A percentile compares a stretch with the other conserved stretches of the same genome.
These are phyloP conservation scores for Fraxinus sp. DNA, from an alignment of 305 asterid genomes.

Conservation along the genomic window DNA sequence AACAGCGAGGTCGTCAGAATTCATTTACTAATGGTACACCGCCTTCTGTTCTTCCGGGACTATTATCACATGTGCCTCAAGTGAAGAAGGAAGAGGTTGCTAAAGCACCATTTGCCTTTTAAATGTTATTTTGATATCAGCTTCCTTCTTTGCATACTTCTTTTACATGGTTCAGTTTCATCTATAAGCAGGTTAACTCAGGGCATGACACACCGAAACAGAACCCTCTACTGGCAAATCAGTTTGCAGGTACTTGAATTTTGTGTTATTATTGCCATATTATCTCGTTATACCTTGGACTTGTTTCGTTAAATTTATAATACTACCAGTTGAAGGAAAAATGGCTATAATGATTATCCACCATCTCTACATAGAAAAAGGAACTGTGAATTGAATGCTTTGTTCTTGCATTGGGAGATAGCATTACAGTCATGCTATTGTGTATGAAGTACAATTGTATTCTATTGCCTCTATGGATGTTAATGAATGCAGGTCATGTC, in stretches of 20 bases:
- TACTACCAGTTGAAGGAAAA: not conserved
- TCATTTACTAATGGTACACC: constrained; percentile 41
- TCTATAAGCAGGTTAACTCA: constrained; percentile 39
- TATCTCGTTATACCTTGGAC: not conserved
- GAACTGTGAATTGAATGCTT: not conserved
- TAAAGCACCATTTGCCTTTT: constrained; percentile 9
- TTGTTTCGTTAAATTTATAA: constrained; percentile 12
- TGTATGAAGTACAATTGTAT: not conserved
- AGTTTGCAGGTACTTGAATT: constrained; percentile 42
- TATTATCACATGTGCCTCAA: constrained; percentile 36
- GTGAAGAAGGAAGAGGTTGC: constrained; percentile 64
- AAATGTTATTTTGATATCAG: constrained; percentile 1
- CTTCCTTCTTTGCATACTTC: constrained; percentile 4
- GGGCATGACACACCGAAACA: constrained; percentile 46
- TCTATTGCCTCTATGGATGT: not conserved
- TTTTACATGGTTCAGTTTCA: constrained; percentile 13
- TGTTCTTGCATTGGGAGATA: not conserved
- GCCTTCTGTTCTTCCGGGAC: constrained; percentile 41
- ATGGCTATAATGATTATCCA: not conserved
- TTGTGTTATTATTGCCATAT: not conserved
- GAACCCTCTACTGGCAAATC: constrained; percentile 37
- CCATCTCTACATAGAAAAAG: not conserved
- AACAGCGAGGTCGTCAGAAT: constrained; percentile 49
- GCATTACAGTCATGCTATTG: not conserved
- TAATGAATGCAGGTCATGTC: not conserved